These are phyloP conservation scores for Mycena galopus DNA, from an alignment of 768 basidiomycete species.

Conservation along the genomic window DNA sequence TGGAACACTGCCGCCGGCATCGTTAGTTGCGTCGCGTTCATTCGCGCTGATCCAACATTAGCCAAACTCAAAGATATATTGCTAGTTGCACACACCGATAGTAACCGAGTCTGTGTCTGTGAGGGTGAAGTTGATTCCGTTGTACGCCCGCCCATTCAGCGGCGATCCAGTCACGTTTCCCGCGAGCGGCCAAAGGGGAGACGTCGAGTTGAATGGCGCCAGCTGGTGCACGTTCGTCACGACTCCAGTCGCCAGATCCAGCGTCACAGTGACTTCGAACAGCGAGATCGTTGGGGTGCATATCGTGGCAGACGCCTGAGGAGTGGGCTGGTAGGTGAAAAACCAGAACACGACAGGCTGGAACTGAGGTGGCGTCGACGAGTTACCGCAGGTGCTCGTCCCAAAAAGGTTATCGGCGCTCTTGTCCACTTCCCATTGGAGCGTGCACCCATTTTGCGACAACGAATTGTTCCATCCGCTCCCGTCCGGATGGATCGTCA, in stretches of 20 bases:
- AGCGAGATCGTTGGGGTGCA: conserved; percentile 61
- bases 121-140: conserved; percentile 65
- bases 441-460: conserved; percentile 54
- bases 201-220: conserved; percentile 50
- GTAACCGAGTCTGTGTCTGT: conserved; percentile 56
- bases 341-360: conserved; percentile 71
- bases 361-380: conserved; percentile 49
- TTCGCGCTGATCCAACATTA: conserved; percentile 41
- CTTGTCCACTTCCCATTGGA: conserved; percentile 56
- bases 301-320: conserved; percentile 58
- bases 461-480: conserved; percentile 60
- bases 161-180: conserved; percentile 61
- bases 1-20: conserved; percentile 67
- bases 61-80: background rate
- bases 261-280: conserved; percentile 57
- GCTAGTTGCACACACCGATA: conserved; percentile 9
- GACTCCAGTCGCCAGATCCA: conserved; percentile 60
- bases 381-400: conserved; percentile 46
- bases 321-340: conserved; percentile 57
- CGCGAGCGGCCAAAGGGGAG: conserved; percentile 55
- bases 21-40: conserved; percentile 60
- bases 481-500: conserved; percentile 48
- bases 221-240: conserved; percentile 57
- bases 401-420: conserved; percentile 59
- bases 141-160: conserved; percentile 62